Percentiles rank a stretch among this genome's conserved stretches.
Evolutionary conservation across 257 asterid species (phyloP).

Genomic region (Fraxinus cuspidata): DNA sequence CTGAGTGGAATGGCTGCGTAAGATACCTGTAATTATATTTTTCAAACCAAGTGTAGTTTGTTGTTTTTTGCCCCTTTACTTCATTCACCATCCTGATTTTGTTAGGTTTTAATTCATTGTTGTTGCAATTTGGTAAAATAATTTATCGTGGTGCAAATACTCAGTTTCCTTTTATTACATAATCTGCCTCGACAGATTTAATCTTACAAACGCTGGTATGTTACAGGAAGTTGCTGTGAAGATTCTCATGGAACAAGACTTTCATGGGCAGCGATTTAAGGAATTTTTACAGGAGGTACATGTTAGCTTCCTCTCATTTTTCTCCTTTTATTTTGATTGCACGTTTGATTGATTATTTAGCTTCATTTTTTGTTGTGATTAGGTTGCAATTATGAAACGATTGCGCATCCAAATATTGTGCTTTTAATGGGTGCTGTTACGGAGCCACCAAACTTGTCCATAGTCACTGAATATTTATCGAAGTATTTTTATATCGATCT

Average conservation of each 20-base stretch:
- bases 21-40: constrained; percentile 43
- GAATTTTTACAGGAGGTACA: constrained; percentile 85
- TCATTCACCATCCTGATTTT: constrained; percentile 8
- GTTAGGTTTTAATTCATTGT: constrained; percentile 2
- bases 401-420: constrained; percentile 97
- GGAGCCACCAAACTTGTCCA: constrained; percentile 84
- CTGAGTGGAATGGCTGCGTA: constrained; percentile 98
- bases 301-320: constrained; percentile 19
- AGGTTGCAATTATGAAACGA: constrained; percentile 94
- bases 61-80: constrained; percentile 21
- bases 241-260: constrained; percentile 96
- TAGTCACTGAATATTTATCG: constrained; percentile 87
- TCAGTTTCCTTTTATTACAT: constrained; percentile 7
- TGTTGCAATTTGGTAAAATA: background rate
- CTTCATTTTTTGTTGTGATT: constrained; percentile 33
- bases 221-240: constrained; percentile 97
- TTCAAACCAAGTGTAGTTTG: constrained; percentile 15
- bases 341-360: constrained; percentile 21
- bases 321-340: background rate
- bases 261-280: constrained; percentile 62
- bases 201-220: constrained; percentile 27
- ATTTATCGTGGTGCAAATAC: constrained; percentile 16
- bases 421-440: constrained; percentile 98
- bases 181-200: constrained; percentile 10
- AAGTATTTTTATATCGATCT: constrained; percentile 42